Evolutionary conservation across 176 grass and related monocot genomes (phyloP).

Genomic region (Thinopyrum elongatum): DNA sequence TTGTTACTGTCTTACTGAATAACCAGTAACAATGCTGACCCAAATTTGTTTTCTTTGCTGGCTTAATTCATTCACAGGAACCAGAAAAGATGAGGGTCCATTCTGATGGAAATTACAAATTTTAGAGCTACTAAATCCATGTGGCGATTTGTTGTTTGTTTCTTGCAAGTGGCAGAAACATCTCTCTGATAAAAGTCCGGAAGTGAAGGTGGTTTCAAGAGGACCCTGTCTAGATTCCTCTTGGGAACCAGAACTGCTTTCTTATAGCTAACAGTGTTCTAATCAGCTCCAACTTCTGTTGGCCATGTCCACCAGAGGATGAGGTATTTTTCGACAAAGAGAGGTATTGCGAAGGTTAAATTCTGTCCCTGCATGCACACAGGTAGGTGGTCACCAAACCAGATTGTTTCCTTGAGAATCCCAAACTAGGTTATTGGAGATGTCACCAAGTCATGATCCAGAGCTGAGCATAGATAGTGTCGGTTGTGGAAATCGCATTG

Average conservation of each 20-base stretch:
- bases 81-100: background rate
- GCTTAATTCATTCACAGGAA: background rate
- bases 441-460: too few species aligned
- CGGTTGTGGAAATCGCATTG: too few species aligned
- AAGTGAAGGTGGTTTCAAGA: too few species aligned
- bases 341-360: too few species aligned
- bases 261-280: too few species aligned
- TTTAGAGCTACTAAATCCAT: background rate
- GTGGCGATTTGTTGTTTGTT: background rate
- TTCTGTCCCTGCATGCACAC: too few species aligned
- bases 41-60: background rate
- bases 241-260: background rate
- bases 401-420: too few species aligned
- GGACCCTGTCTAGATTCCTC: background rate
- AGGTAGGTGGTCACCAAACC: too few species aligned
- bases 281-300: too few species aligned
- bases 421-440: background rate
- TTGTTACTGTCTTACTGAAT: background rate
- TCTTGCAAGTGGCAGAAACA: background rate
- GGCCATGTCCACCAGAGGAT: background rate
- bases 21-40: background rate
- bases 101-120: background rate
- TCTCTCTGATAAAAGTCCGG: background rate
- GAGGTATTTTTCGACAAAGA: too few species aligned
- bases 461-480: too few species aligned